Evolutionary conservation across 106 monocot genomes (phyloP).

Genomic region (Acorus gramineus): DNA sequence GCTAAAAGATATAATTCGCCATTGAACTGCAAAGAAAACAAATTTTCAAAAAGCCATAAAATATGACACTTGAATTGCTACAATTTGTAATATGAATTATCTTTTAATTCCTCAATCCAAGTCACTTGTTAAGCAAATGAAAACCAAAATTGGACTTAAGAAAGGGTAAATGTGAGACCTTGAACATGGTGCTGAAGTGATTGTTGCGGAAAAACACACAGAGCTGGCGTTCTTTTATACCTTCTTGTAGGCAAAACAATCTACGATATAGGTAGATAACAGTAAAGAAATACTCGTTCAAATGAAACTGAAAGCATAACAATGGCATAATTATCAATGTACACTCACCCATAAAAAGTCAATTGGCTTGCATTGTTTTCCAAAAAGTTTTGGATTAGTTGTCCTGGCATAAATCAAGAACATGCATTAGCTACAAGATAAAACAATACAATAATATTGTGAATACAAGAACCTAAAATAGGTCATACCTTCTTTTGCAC

Average conservation of each 20-base stretch:
- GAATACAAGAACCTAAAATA: conserved; percentile 1
- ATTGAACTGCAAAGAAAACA: conserved; percentile 56
- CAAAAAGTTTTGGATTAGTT: conserved; percentile 64
- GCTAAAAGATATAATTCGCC: conserved; percentile 87
- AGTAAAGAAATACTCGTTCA: neutral
- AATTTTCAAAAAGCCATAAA: neutral
- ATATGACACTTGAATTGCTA: neutral
- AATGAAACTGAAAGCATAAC: neutral
- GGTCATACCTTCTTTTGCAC: conserved; percentile 18
- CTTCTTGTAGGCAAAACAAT: conserved; percentile 87
- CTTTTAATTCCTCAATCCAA: too few species aligned
- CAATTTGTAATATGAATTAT: too few species aligned
- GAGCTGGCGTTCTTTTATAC: conserved; percentile 81
- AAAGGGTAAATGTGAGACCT: conserved; percentile 33
- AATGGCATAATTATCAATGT: neutral
- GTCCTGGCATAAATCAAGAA: conserved; percentile 31
- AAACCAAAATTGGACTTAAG: neutral
- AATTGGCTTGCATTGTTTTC: conserved; percentile 78
- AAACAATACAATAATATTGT: neutral
- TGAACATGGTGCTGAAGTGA: conserved; percentile 99
- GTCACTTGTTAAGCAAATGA: neutral
- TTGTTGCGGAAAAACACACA: conserved; percentile 98
- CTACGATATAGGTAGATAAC: conserved; percentile 27
- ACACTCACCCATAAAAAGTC: conserved; percentile 81
- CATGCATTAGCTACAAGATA: neutral